Percentiles rank a stretch among this genome's conserved stretches.
These are phyloP conservation scores for Penicillium sp. DNA, from an alignment of 2,329 filamentous ascomycete species.

Conservation along the genomic window DNA sequence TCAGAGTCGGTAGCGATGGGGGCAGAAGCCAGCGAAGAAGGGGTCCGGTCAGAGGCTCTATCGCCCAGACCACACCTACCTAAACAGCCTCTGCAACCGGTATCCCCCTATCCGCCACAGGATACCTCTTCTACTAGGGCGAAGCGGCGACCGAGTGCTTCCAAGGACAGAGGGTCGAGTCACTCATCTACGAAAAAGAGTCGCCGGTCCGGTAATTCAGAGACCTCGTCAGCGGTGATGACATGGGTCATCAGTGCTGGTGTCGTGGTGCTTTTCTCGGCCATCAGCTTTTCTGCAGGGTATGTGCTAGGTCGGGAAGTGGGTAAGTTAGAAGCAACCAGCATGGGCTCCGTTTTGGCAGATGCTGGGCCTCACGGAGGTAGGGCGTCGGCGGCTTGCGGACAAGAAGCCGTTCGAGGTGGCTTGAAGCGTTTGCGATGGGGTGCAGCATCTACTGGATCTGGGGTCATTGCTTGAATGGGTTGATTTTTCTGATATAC, in stretches of 20 bases:
- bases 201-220: conserved; percentile 36
- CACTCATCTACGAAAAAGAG: conserved; percentile 40
- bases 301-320: conserved; percentile 66
- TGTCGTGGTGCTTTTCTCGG: conserved; percentile 67
- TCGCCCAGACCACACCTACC: conserved; percentile 26
- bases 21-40: conserved; percentile 40
- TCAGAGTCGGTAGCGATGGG: conserved; percentile 63
- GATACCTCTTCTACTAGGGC: conserved; percentile 24
- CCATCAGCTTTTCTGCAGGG: conserved; percentile 68
- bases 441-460: conserved; percentile 43
- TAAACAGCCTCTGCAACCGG: conserved; percentile 28
- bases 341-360: conserved; percentile 32
- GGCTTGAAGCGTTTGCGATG: conserved; percentile 50
- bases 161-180: conserved; percentile 45
- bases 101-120: conserved; percentile 28
- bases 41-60: conserved; percentile 23
- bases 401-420: conserved; percentile 52
- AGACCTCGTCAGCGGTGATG: conserved; percentile 56
- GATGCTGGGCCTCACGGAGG: conserved; percentile 34
- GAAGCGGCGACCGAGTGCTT: conserved; percentile 41
- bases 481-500: conserved; percentile 6
- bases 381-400: conserved; percentile 45
- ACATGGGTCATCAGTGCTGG: conserved; percentile 70
- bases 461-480: conserved; percentile 42
- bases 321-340: conserved; percentile 56